Evolutionary conservation across 164 flowering plant species (phyloP).

Genomic region (Euptelea pleiosperma): DNA sequence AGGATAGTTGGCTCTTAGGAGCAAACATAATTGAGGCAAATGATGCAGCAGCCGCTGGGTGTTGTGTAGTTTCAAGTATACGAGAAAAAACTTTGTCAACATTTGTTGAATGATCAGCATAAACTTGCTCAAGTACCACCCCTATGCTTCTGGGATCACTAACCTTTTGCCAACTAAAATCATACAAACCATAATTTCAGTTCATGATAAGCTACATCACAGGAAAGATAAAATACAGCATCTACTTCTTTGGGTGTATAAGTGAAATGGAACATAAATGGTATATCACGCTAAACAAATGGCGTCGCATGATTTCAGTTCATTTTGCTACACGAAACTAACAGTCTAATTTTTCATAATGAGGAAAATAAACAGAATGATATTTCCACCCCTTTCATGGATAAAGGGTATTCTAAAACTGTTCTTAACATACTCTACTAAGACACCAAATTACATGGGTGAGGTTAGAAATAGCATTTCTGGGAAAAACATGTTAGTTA

Average conservation of each 20-base stretch:
- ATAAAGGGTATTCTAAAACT: no score
- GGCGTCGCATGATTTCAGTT: no score
- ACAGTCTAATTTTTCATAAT: no score
- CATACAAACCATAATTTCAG: slow-evolving; percentile 6
- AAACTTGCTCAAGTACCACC: slow-evolving; percentile 78
- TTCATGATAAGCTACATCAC: neutral
- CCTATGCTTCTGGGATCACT: slow-evolving; percentile 83
- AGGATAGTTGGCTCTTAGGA: slow-evolving; percentile 75
- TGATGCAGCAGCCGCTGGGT: slow-evolving; percentile 99
- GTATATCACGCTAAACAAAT: no score
- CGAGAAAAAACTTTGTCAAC: slow-evolving; percentile 78
- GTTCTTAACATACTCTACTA: neutral
- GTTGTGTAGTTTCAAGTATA: slow-evolving; percentile 68
- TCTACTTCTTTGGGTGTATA: neutral
- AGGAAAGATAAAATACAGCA: neutral
- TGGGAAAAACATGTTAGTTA: no score
- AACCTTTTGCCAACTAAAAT: slow-evolving; percentile 80
- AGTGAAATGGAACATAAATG: no score
- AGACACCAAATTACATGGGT: no score
- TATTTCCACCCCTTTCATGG: no score
- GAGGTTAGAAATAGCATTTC: no score
- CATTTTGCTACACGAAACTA: no score
- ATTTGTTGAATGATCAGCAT: slow-evolving; percentile 81
- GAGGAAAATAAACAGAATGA: no score
- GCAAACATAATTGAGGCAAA: slow-evolving; percentile 95